A percentile compares a stretch with the other conserved stretches of the same genome.
phyloP scores from a whole-genome alignment of 768 basidiomycete genomes.

The Kwoniella newhampshirensis region DNA sequence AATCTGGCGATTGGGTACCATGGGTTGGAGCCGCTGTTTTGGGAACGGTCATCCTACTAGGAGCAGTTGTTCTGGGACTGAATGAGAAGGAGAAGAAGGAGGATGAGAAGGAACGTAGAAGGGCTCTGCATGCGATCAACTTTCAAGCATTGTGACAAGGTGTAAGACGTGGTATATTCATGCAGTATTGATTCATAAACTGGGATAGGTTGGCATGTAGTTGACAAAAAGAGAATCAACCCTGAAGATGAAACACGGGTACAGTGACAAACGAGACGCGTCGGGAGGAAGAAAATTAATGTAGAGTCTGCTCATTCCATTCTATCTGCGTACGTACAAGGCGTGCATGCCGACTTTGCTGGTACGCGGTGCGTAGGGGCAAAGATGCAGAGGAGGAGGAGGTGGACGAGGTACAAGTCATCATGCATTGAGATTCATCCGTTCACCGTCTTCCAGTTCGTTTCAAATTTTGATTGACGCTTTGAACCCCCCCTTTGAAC shows the following conservation, averaged over 20 bases:
- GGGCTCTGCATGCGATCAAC: slow-evolving; percentile 92
- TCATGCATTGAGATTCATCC: too few species aligned
- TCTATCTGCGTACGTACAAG: too few species aligned
- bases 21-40: slow-evolving; percentile 91
- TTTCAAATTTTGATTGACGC: too few species aligned
- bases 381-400: too few species aligned
- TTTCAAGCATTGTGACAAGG: slow-evolving; percentile 84
- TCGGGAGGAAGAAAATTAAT: too few species aligned
- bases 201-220: neutral
- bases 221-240: neutral
- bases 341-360: too few species aligned
- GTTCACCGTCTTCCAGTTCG: too few species aligned
- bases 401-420: too few species aligned
- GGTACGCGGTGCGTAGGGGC: too few species aligned
- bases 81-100: slow-evolving; percentile 95
- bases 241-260: slow-evolving; percentile 5
- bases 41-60: slow-evolving; percentile 69
- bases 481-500: too few species aligned
- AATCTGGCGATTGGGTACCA: slow-evolving; percentile 96
- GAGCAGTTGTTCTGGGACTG: slow-evolving; percentile 77
- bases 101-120: slow-evolving; percentile 84
- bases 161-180: neutral
- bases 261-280: neutral
- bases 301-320: too few species aligned
- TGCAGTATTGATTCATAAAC: neutral